Evolutionary conservation across 768 basidiomycete species (phyloP), one percentile per base, ranked within the genome.

Genomic region (Lentinula guzmanii): DNA sequence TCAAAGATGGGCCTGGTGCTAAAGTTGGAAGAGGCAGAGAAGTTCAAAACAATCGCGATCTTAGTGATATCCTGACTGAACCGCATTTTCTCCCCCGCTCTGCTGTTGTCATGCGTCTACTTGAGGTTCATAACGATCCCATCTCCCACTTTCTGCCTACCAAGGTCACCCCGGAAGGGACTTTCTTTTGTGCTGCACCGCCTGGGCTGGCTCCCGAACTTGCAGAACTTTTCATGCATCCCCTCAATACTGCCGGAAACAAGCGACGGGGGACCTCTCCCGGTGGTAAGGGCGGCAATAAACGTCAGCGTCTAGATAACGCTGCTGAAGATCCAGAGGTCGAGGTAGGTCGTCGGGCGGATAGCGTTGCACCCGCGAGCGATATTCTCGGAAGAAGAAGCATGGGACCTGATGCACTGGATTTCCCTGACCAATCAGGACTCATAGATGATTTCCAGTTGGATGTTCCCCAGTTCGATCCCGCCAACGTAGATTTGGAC

Each of bases 51-150:
- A 77, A 75, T 51, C 75, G 76, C 61, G 82, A 80, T 66, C 83
- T 89, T 59, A 86, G 85, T 58, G 82, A 81, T 60, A 94, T 95
- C 65, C 76, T 92, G 55, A 85, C 86, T 10, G 84, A 90, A 63
- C 92, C 95, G 54, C 86, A 86, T 52, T 95, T 86, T 72, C 85
- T 98, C 34, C 94, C 95, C 5, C 83, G 88, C 16, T 95, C 95
- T 2, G 77, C 91, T 2, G 77, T 91, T 51, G 85, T 95, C 59
- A 88, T 95, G 85, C 87, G 91, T 34, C 82, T 98, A 16, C 79
- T 92, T 59, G 87, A 92, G 67, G 91, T 97, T 65, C 85, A 90
- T 31, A 84, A 89, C 9, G 91, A 97, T 67, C 95, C 94, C 24
- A 73, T 91, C 4, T 77, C 86, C 7, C 87, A 94, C 71, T 98